These are phyloP conservation scores for Peribolospora kevripleyi DNA, from an alignment of 768 basidiomycete genomes.

Conservation along the genomic window DNA sequence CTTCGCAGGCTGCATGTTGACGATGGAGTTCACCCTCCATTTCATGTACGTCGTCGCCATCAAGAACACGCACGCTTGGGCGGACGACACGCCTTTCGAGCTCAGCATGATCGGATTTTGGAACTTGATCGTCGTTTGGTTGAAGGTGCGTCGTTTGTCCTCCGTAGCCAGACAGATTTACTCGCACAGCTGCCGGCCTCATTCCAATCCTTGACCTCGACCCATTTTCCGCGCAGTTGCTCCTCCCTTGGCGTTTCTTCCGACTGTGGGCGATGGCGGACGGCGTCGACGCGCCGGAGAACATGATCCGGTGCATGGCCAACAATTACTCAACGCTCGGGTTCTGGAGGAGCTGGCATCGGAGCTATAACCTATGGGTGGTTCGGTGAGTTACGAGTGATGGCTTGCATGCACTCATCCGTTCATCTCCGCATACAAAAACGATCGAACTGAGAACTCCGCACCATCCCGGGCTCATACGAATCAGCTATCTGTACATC, in stretches of 20 bases:
- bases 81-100: conserved; percentile 47
- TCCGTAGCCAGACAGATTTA: background rate
- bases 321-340: conserved; percentile 85
- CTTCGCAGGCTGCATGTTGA: conserved; percentile 43
- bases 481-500: conserved; percentile 65
- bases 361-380: conserved; percentile 89
- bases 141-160: conserved; percentile 40
- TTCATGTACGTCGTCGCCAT: conserved; percentile 94
- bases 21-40: conserved; percentile 78
- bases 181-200: background rate
- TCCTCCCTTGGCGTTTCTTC: conserved; percentile 92
- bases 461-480: background rate
- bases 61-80: conserved; percentile 58
- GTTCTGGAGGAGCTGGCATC: conserved; percentile 93
- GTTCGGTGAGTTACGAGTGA: conserved; percentile 34
- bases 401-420: background rate
- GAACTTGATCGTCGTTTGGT: conserved; percentile 88
- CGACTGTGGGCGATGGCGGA: conserved; percentile 74
- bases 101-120: conserved; percentile 86
- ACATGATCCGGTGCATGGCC: conserved; percentile 95
- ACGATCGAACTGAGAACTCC: background rate
- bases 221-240: conserved; percentile 30
- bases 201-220: background rate
- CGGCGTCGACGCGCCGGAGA: conserved; percentile 82
- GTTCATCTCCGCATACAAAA: background rate